Base-by-base conservation (phyloP, 768 basidiomycete species). In the Kwoniella sp. region DNA sequence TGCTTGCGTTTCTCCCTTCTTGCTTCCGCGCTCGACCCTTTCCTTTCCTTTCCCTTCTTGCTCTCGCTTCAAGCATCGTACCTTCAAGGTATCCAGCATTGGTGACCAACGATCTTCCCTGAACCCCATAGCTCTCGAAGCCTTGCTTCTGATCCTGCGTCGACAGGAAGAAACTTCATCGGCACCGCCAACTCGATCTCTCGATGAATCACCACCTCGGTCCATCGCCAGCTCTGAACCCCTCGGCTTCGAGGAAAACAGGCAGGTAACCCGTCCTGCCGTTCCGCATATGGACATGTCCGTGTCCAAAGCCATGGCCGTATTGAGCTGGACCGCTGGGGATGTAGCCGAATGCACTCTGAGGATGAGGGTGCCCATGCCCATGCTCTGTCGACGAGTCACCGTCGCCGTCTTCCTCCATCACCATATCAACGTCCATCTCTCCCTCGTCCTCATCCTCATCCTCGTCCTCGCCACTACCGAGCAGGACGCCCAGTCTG, bases 401-500 rank as follows among this genome's bases (percentile, higher is more conserved):
- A 8, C 34, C 63, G 45, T 69, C 65, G 7, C 37, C 68, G 15
- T 70, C 71, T 52, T 66, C 68, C 4, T 68, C 68, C 48, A 67
- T 58, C 4, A 61, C 66, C 55, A 65, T 53, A 58, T 68, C 69
- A 31, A 63, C 56, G 23, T 68, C 67, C 66, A 66, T 66, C 45
- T 62, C 74, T 1, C 51, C 71, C 47, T 69, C 22, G 7, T 23
- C 50, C 11, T 28, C 7, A 26, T 25, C 23, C 50, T 23, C 47
- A 20, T 9, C 38, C 12, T 51, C 60, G 37, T 38, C 55, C 22
- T 22, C 22, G 1, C 66, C 72, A 34, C 66, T 67, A 25, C 73
- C 73, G 4, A 72, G 53, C 15, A 72, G 53, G 15, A 73, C 72
- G 38, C 72, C 70, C 12, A 76, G 64, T 22, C 72, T 60, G 58